phyloP scores from a whole-genome alignment of 805 yeast species.

The Maudiozyma serrabonitensis region DNA sequence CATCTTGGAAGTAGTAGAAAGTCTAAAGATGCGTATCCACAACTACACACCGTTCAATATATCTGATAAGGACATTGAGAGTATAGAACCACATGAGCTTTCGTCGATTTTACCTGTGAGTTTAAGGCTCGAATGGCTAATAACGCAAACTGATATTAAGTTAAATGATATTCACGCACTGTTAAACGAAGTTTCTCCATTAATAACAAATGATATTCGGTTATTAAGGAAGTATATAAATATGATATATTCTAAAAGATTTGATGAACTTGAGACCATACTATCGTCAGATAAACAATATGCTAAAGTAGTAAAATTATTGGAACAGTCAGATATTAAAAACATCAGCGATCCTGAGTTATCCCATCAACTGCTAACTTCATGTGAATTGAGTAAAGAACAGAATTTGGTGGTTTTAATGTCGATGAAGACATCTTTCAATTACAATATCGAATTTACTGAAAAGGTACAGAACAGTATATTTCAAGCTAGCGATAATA shows the following conservation, averaged over 20 bases:
- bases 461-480: slow-evolving; percentile 32
- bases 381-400: slow-evolving; percentile 44
- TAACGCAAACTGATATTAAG: background rate
- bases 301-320: slow-evolving; percentile 39
- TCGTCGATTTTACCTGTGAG: background rate
- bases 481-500: slow-evolving; percentile 31
- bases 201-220: slow-evolving; percentile 46
- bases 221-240: slow-evolving; percentile 41
- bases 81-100: background rate
- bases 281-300: slow-evolving; percentile 55
- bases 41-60: slow-evolving; percentile 2
- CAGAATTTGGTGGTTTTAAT: slow-evolving; percentile 63
- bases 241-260: slow-evolving; percentile 46
- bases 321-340: slow-evolving; percentile 36
- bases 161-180: slow-evolving; percentile 32
- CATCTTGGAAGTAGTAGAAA: background rate
- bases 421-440: slow-evolving; percentile 49
- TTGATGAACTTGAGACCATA: slow-evolving; percentile 62
- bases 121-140: background rate
- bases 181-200: slow-evolving; percentile 46
- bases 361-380: slow-evolving; percentile 24
- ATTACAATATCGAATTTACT: slow-evolving; percentile 14
- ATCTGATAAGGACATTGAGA: background rate
- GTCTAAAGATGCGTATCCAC: slow-evolving; percentile 1
- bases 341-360: slow-evolving; percentile 11